Evolutionary conservation across 1,284 basidiomycete species (phyloP), one percentile per base, ranked within the genome.

Genomic region (Boletus austroedulis): DNA sequence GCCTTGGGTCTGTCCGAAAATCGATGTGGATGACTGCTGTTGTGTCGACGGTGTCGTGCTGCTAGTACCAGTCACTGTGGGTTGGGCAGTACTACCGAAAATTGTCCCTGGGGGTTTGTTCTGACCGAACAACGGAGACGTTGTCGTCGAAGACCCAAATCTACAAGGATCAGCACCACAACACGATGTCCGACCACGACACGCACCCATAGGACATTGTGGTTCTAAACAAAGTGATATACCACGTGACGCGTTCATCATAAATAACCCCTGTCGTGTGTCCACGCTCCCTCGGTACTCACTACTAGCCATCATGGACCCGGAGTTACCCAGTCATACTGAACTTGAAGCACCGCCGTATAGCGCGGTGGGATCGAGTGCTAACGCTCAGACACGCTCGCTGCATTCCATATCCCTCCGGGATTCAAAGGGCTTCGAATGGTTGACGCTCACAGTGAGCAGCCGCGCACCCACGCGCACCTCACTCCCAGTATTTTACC

Each of bases 361-460:
- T 21, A 24, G 29, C 15, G 31, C 32, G 4, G 43, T 34, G 11
- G 53, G 45, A 11, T 53, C 64, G 6, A 57, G 55, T 19, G 53
- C 29, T 19, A 49, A 43, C 36, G n/a, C 31, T n/a, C 41, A 9
- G 10, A 36, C 40, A 23, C 46, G 57, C 34, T 65, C 72, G 8
- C 68, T 75, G 40, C 74, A 79, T 57, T 63, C 58, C 23, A 69
- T 70, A 55, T 70, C 73, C 12, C 71, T 83, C 10, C 74, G 81
- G 53, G 76, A 73, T 49, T 60, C 65, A 47, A 80, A 80, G 46
- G 63, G 65, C 12, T 70, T 67, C 49, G 73, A 72, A 62, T 82
- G 81, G 81, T 62, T 83, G 23, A 67, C 72, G 0, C 64, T 82
- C 26, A 65, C 66, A 29, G 69, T 82, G 32, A 72, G 67, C 21